Base-by-base conservation (phyloP, 257 asterid genomes). In the Craterostigma plantagineum region DNA sequence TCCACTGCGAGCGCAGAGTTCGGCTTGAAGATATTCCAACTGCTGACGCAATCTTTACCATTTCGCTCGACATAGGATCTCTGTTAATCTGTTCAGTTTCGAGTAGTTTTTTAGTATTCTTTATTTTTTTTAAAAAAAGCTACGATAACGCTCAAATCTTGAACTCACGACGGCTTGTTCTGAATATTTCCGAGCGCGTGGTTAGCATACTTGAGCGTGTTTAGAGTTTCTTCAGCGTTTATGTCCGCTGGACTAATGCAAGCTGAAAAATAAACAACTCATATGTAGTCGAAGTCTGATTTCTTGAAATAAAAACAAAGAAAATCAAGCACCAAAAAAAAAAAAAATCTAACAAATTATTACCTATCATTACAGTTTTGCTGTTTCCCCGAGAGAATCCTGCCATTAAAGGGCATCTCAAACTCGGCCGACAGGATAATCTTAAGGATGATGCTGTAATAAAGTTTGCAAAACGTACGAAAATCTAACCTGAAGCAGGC, bases 311-410 rank as follows among this genome's bases (percentile, higher is more conserved):
- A 2, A 2, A n/a, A 37, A 10, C 41, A 37, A 37, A 37, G 41
- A 37, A 37, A 37, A 10, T 10, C 41, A 37, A 10, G 14, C 14
- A 37, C 8, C 3, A 37, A 16, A 13, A 42, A 51, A 51, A n/a
- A n/a, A n/a, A n/a, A n/a, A n/a, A 2, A 38, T 34, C 11, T 54
- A 3, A 14, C 53, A 6, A 42, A 50, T 51, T 27, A 14, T 16
- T 73, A 90, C 99, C 99, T 65, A 90, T 84, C 99, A 90, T 90
- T 56, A 77, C 83, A 18, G 99, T 90, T 67, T 83, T 78, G 75
- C 96, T 90, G 78, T 90, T 90, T 46, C 99, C 99, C 99, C 99
- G 51, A 90, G 96, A 50, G 99, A 90, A 77, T 90, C 99, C 96
- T 90, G 87, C 56, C 33, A 12, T 7, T 15, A 43, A 43, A 1